Evolutionary conservation across 805 yeast species (phyloP).

Genomic region (Pichia paraexigua): DNA sequence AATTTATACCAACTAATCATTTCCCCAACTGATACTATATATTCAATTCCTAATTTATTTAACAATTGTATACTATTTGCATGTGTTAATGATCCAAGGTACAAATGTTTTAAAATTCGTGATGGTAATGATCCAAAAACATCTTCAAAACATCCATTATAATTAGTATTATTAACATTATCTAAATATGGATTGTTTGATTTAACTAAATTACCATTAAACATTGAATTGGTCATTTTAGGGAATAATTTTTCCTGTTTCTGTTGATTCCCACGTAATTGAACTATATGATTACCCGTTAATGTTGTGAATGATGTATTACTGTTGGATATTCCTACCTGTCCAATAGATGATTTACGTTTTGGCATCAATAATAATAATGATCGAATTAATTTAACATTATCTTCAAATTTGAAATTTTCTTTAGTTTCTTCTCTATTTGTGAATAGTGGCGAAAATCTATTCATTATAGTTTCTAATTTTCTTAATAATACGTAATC

Average conservation of each 20-base stretch:
- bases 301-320: slow-evolving; percentile 18
- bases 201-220: background rate
- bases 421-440: background rate
- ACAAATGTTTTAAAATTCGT: slow-evolving; percentile 70
- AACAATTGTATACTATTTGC: slow-evolving; percentile 67
- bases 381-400: slow-evolving; percentile 15
- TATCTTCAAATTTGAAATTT: slow-evolving; percentile 16
- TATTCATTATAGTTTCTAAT: slow-evolving; percentile 52
- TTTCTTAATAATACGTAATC: slow-evolving; percentile 63
- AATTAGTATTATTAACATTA: background rate
- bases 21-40: slow-evolving; percentile 85
- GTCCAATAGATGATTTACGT: slow-evolving; percentile 1
- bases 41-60: slow-evolving; percentile 55
- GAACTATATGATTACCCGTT: slow-evolving; percentile 27
- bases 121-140: slow-evolving; percentile 72
- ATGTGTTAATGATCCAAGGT: slow-evolving; percentile 76
- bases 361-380: slow-evolving; percentile 17
- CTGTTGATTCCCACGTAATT: slow-evolving; percentile 17
- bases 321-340: slow-evolving; percentile 3
- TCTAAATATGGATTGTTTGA: background rate
- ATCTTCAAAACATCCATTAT: slow-evolving; percentile 25
- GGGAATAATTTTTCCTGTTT: background rate
- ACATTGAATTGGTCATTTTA: background rate
- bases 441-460: slow-evolving; percentile 44
- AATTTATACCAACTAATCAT: slow-evolving; percentile 51